Conservation (phyloP, 1,284 basidiomycete genomes). For the Fomes fomentarius region DNA sequence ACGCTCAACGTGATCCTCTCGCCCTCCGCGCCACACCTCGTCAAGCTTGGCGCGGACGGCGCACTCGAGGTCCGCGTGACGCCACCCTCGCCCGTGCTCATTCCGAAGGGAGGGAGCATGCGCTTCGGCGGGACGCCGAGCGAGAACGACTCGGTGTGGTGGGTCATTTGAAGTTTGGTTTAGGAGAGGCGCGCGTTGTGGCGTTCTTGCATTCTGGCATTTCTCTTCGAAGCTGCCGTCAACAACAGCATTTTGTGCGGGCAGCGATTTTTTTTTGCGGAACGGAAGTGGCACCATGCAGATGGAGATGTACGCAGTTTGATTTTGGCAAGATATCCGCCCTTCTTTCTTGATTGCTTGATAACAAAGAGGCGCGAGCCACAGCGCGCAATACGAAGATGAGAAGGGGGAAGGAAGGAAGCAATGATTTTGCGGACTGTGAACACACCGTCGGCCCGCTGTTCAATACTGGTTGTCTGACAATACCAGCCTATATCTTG, state of each 20-base stretch:
- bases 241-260: too few relatives aligned
- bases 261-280: too few relatives aligned
- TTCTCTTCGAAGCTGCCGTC: too few relatives aligned
- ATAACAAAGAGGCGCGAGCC: too few relatives aligned
- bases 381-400: background rate
- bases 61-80: conserved; percentile 28
- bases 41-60: conserved; percentile 22
- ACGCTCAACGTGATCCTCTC: conserved; percentile 24
- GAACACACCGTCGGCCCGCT: background rate
- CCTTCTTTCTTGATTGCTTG: too few relatives aligned
- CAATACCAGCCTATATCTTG: background rate
- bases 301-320: background rate
- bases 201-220: too few relatives aligned
- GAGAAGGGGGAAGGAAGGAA: background rate
- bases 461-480: background rate
- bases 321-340: background rate
- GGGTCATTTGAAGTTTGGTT: conserved; percentile 25
- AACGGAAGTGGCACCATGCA: background rate
- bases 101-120: conserved; percentile 10
- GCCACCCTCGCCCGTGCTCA: conserved; percentile 25
- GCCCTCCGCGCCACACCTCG: conserved; percentile 18
- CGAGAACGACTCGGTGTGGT: conserved; percentile 28
- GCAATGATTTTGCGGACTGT: background rate
- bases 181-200: too few relatives aligned
- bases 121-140: conserved; percentile 20